phyloP scores from a whole-genome alignment of 148 eudicot species.

The Rhododendron ferrugineum region DNA sequence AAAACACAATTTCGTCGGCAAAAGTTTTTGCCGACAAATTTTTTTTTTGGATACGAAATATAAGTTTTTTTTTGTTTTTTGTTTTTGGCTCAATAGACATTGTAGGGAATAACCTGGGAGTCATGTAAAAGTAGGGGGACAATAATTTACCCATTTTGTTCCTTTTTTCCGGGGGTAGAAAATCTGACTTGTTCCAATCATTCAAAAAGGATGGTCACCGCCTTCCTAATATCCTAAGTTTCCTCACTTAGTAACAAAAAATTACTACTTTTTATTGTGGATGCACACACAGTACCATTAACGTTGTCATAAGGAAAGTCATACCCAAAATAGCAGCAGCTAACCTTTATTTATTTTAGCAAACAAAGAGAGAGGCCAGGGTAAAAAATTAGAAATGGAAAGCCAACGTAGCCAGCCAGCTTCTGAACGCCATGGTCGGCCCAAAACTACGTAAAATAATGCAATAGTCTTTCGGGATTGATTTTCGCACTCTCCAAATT shows the following conservation, averaged over 20 bases:
- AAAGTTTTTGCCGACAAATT: no score
- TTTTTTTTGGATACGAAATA: no score
- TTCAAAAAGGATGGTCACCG: not conserved
- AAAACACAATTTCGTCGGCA: no score
- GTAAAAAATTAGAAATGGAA: not conserved
- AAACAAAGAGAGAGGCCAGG: not conserved
- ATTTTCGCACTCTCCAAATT: no score
- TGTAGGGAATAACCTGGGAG: not conserved
- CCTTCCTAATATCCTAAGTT: not conserved
- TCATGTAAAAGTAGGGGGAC: not conserved
- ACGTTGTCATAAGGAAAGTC: not conserved
- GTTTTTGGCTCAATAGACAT: no score
- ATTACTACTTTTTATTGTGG: not conserved
- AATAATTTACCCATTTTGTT: not conserved
- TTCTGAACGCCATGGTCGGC: slow-evolving; percentile 3
- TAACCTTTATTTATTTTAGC: not conserved
- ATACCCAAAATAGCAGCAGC: not conserved
- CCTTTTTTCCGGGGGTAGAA: not conserved
- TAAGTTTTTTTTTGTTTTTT: no score
- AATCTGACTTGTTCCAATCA: slow-evolving; percentile 2
- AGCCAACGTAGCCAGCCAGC: not conserved
- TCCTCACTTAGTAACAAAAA: slow-evolving; percentile 2
- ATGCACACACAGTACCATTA: not conserved
- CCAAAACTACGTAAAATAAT: not conserved
- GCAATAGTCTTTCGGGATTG: not conserved